These are phyloP conservation scores for Amanita subjunquillea DNA, from an alignment of 768 basidiomycete genomes.

Conservation along the genomic window DNA sequence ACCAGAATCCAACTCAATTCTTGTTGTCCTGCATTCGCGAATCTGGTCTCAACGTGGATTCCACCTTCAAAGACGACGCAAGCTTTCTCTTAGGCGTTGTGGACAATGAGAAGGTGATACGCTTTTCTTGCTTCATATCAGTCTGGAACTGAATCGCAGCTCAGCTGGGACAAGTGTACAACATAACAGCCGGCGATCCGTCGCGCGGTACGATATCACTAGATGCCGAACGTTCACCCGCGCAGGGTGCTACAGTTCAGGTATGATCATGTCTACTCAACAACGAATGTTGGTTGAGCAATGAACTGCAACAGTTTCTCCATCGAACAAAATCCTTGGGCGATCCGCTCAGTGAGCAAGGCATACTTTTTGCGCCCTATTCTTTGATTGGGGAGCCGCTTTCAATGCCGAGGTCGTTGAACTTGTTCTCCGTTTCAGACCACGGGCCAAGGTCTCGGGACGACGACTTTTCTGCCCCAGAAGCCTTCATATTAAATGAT, in stretches of 20 bases:
- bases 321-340: constrained; percentile 21
- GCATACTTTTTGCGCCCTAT: background rate
- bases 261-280: constrained; percentile 12
- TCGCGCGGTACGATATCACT: constrained; percentile 59
- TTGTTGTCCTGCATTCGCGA: constrained; percentile 44
- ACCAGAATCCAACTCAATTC: constrained; percentile 48
- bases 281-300: background rate
- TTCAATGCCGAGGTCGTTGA: constrained; percentile 2
- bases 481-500: constrained; percentile 13
- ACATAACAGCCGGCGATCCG: constrained; percentile 63
- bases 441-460: background rate
- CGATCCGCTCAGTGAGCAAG: constrained; percentile 2
- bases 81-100: constrained; percentile 45
- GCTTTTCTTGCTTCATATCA: background rate
- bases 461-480: background rate
- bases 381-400: background rate
- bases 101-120: constrained; percentile 18
- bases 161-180: constrained; percentile 39
- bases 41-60: constrained; percentile 12
- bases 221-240: constrained; percentile 40
- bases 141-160: background rate
- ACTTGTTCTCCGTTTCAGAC: constrained; percentile 10
- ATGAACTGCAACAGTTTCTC: constrained; percentile 24
- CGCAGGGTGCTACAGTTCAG: constrained; percentile 39
- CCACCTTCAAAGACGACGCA: constrained; percentile 39